phyloP scores from a whole-genome alignment of 257 asterid species.

The Solanum corneliomulleri region DNA sequence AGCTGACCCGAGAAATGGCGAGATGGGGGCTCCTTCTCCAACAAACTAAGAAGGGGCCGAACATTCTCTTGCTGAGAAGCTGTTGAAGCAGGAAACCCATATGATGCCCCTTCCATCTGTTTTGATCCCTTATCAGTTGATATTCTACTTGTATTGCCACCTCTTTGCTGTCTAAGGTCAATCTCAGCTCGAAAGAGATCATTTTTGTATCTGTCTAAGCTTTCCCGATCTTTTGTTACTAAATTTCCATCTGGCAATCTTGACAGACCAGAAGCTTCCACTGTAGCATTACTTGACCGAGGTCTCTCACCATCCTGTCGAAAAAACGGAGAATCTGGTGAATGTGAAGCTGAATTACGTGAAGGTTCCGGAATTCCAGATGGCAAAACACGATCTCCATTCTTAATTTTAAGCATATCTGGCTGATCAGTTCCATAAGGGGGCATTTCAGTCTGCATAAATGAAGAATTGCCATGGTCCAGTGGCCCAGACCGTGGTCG shows the following conservation, averaged over 20 bases:
- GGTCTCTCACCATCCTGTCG: slow-evolving; percentile 43
- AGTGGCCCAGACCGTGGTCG: slow-evolving; percentile 69
- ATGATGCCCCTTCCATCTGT: slow-evolving; percentile 43
- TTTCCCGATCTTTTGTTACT: slow-evolving; percentile 19
- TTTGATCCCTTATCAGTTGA: slow-evolving; percentile 63
- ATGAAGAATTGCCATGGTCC: slow-evolving; percentile 51
- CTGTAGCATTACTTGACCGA: slow-evolving; percentile 18
- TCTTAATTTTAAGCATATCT: slow-evolving; percentile 52
- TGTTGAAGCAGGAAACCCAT: slow-evolving; percentile 47
- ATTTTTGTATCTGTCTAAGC: slow-evolving; percentile 38
- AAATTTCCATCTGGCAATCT: slow-evolving; percentile 23
- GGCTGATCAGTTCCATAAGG: slow-evolving; percentile 53
- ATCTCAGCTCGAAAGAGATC: slow-evolving; percentile 47
- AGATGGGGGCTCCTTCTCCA: slow-evolving; percentile 98
- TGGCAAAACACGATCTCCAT: slow-evolving; percentile 55
- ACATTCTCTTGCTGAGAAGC: slow-evolving; percentile 66
- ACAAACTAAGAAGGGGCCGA: slow-evolving; percentile 79
- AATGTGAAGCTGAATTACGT: slow-evolving; percentile 52
- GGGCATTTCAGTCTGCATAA: slow-evolving; percentile 43
- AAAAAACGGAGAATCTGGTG: slow-evolving; percentile 54
- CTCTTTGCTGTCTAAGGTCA: slow-evolving; percentile 61
- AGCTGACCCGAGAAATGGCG: slow-evolving; percentile 97
- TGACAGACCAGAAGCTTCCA: slow-evolving; percentile 26
- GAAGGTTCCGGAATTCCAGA: slow-evolving; percentile 49
- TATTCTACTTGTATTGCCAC: slow-evolving; percentile 38